phyloP scores from a whole-genome alignment of 2,329 filamentous ascomycete species.

The Mollisiaceae sp. region DNA sequence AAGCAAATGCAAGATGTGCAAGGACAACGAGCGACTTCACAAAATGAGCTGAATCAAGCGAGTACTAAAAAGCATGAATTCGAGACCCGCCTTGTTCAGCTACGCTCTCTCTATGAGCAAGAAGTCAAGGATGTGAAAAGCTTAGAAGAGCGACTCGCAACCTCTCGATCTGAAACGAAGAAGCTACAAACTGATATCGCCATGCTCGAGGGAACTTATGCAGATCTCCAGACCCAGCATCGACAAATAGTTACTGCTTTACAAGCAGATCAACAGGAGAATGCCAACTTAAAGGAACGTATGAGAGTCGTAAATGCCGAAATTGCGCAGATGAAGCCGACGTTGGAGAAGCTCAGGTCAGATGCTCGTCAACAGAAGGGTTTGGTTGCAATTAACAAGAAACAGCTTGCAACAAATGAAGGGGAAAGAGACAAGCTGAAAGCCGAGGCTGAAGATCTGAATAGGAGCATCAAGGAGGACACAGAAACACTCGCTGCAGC shows the following conservation, averaged over 20 bases:
- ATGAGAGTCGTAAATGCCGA: slow-evolving; percentile 84
- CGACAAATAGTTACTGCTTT: slow-evolving; percentile 75
- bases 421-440: slow-evolving; percentile 87
- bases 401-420: slow-evolving; percentile 90
- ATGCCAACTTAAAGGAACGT: slow-evolving; percentile 81
- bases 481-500: slow-evolving; percentile 55
- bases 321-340: slow-evolving; percentile 82
- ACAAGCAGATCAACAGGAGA: slow-evolving; percentile 88
- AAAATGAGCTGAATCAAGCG: slow-evolving; percentile 81
- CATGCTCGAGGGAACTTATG: slow-evolving; percentile 78
- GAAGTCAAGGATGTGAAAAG: slow-evolving; percentile 86
- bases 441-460: slow-evolving; percentile 73
- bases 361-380: slow-evolving; percentile 96
- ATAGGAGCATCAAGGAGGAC: slow-evolving; percentile 65
- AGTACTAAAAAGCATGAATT: slow-evolving; percentile 91
- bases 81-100: slow-evolving; percentile 84
- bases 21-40: slow-evolving; percentile 76
- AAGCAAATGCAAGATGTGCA: slow-evolving; percentile 96
- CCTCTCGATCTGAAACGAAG: slow-evolving; percentile 78
- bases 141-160: slow-evolving; percentile 80
- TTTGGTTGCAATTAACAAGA: slow-evolving; percentile 97
- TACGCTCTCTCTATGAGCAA: slow-evolving; percentile 88
- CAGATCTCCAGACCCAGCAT: slow-evolving; percentile 84
- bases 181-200: slow-evolving; percentile 86
- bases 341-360: slow-evolving; percentile 90